phyloP scores from a whole-genome alignment of 495 filamentous ascomycete species.

The Hyaloscypha hepaticicola region DNA sequence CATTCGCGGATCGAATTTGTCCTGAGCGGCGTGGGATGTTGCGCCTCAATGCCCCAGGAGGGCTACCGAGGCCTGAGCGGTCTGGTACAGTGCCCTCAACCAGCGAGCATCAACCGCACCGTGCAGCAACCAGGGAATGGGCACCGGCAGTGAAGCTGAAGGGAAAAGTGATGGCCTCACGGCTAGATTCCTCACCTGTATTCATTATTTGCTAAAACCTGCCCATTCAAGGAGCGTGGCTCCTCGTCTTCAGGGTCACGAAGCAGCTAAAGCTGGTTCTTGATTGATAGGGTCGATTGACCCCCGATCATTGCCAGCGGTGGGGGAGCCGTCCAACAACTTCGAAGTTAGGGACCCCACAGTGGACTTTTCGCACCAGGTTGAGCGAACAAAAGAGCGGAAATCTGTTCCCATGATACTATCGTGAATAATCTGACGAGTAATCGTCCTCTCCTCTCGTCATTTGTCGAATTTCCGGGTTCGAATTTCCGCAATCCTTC shows the following conservation, averaged over 20 bases:
- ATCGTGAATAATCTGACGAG: not conserved
- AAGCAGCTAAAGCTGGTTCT: not conserved
- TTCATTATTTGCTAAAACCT: not conserved
- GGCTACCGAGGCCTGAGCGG: not conserved
- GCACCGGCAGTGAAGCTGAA: not conserved
- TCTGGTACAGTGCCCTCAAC: not conserved
- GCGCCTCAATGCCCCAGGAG: not conserved
- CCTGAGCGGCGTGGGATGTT: not conserved
- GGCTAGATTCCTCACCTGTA: not conserved
- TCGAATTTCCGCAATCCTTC: not conserved
- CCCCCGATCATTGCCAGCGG: not conserved
- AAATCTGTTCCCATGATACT: not conserved
- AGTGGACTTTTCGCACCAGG: not conserved
- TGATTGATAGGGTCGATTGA: not conserved
- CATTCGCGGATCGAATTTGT: not conserved
- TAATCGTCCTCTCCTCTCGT: not conserved
- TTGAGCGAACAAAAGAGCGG: not conserved
- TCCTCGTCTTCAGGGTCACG: not conserved
- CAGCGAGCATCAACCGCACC: not conserved
- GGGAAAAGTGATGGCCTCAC: not conserved
- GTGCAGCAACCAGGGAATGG: not conserved
- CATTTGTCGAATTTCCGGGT: not conserved
- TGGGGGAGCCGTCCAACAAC: not conserved
- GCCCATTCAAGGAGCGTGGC: not conserved
- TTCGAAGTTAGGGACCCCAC: not conserved